These are phyloP conservation scores for Suhomyces bolitotheri DNA, from an alignment of 1,139 yeast species.

Conservation along the genomic window DNA sequence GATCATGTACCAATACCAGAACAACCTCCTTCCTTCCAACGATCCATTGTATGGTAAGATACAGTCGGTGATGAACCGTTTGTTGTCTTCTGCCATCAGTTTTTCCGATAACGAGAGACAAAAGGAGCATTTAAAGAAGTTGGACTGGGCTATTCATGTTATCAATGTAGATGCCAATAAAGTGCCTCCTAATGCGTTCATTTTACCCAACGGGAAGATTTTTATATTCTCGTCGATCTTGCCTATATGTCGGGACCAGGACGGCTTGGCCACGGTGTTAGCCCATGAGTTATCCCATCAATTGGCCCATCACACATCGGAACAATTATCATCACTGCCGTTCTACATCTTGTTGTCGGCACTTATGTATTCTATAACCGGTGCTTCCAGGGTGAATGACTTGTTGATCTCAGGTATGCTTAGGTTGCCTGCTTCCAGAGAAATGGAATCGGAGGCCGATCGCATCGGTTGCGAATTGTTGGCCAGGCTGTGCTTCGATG, in stretches of 20 bases:
- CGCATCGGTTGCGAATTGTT: conserved; percentile 88
- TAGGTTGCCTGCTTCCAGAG: conserved; percentile 82
- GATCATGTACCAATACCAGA: conserved; percentile 50
- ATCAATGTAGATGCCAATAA: conserved; percentile 60
- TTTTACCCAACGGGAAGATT: conserved; percentile 93
- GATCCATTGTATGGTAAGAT: conserved; percentile 63
- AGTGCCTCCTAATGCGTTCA: conserved; percentile 90
- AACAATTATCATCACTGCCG: conserved; percentile 69
- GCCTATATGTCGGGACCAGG: conserved; percentile 77
- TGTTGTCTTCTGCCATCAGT: conserved; percentile 58
- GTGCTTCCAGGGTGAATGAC: conserved; percentile 44
- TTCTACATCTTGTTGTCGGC: conserved; percentile 48
- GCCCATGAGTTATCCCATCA: conserved; percentile 95
- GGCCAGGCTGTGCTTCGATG: conserved; percentile 86
- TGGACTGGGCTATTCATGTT: conserved; percentile 82
- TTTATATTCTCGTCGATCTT: conserved; percentile 82
- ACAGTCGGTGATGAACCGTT: conserved; percentile 56
- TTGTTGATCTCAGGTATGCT: conserved; percentile 60
- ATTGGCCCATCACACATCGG: conserved; percentile 88
- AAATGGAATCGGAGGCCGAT: conserved; percentile 96
- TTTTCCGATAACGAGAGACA: conserved; percentile 34
- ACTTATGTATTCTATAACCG: conserved; percentile 38
- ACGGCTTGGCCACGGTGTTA: conserved; percentile 90
- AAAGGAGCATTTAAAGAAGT: conserved; percentile 33
- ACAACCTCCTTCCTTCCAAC: conserved; percentile 48